These are phyloP conservation scores for Leccinum griseonigrum DNA, from an alignment of 1,284 basidiomycete species.

Conservation along the genomic window DNA sequence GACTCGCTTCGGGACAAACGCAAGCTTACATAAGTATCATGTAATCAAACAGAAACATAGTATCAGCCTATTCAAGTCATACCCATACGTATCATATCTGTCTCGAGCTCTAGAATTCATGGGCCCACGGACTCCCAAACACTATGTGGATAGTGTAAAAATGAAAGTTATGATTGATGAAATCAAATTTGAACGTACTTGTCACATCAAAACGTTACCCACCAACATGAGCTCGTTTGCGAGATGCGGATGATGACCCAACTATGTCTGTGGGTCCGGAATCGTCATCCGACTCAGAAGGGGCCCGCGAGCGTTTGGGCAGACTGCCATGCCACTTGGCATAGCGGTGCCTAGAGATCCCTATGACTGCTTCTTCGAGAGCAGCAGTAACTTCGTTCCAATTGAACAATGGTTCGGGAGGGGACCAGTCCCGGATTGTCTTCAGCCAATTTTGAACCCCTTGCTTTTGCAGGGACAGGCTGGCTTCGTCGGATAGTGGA, in stretches of 20 bases:
- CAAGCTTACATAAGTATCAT: not conserved
- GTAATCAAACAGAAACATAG: not conserved
- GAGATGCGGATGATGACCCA: not conserved
- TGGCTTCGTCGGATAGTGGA: not conserved
- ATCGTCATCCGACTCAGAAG: not conserved
- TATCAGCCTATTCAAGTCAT: no score
- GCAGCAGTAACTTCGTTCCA: not conserved
- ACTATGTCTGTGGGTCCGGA: not conserved
- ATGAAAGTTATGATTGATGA: not conserved
- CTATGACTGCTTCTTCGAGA: not conserved
- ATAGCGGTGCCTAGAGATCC: not conserved
- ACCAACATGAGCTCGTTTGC: not conserved
- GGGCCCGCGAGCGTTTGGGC: not conserved
- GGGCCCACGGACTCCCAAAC: not conserved
- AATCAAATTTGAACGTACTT: not conserved
- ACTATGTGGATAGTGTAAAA: not conserved
- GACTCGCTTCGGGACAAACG: not conserved
- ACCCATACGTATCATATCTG: no score
- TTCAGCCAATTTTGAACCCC: not conserved
- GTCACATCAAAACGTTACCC: not conserved
- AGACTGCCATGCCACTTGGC: not conserved
- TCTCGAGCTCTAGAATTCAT: no score
- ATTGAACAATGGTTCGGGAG: not conserved
- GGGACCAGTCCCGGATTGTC: not conserved
- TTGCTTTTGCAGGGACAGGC: not conserved